These are phyloP conservation scores for Fraxinus latifolia DNA, from an alignment of 305 asterid species.

Conservation along the genomic window DNA sequence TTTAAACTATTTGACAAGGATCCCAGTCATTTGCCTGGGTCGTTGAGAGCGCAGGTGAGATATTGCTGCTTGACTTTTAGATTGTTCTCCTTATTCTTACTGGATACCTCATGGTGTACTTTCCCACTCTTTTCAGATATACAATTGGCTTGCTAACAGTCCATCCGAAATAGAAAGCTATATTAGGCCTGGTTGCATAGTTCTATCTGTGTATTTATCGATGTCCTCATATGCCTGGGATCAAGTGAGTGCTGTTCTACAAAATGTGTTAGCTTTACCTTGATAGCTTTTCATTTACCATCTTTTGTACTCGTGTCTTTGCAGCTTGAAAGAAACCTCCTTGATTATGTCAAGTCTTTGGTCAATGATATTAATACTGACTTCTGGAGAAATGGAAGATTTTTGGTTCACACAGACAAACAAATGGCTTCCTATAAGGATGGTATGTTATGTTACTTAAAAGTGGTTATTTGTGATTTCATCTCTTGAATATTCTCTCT, in stretches of 20 bases:
- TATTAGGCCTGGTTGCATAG: slow-evolving; percentile 85
- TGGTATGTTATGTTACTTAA: slow-evolving; percentile 36
- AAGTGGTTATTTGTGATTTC: not conserved
- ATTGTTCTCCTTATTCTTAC: slow-evolving; percentile 10
- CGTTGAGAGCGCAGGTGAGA: slow-evolving; percentile 63
- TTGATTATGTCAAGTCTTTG: slow-evolving; percentile 47
- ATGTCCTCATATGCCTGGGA: slow-evolving; percentile 72
- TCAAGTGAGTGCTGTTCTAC: slow-evolving; percentile 52
- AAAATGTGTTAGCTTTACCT: slow-evolving; percentile 9
- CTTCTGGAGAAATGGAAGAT: slow-evolving; percentile 71
- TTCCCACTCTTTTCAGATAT: slow-evolving; percentile 43
- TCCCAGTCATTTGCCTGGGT: slow-evolving; percentile 77
- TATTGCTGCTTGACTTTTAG: slow-evolving; percentile 17
- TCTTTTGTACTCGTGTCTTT: slow-evolving; percentile 18
- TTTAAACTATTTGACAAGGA: slow-evolving; percentile 89
- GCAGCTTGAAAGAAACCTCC: slow-evolving; percentile 72
- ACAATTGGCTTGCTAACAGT: slow-evolving; percentile 72
- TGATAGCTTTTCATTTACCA: slow-evolving; percentile 20
- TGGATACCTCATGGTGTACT: not conserved
- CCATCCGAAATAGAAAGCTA: slow-evolving; percentile 92
- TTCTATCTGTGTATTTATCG: slow-evolving; percentile 63
- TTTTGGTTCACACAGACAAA: slow-evolving; percentile 54
- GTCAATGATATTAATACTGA: slow-evolving; percentile 45
- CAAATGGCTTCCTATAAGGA: slow-evolving; percentile 62
- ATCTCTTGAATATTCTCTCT: not conserved